phyloP scores from a whole-genome alignment of 257 asterid species.

The Forsythia viridissima region DNA sequence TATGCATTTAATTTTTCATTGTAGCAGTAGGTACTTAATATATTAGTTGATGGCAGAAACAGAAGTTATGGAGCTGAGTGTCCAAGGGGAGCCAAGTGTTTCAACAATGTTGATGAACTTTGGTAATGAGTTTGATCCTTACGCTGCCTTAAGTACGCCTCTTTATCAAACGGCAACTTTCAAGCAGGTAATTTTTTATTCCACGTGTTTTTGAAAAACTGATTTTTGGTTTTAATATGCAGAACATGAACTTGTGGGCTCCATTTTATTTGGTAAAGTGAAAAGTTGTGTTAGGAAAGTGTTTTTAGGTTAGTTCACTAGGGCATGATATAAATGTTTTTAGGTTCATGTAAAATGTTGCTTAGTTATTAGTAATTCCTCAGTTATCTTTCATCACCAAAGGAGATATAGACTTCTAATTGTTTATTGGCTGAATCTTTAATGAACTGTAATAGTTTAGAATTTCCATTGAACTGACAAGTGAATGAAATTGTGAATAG shows the following conservation, averaged over 20 bases:
- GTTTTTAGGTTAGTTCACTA: background rate
- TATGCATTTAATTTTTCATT: background rate
- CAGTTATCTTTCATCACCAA: background rate
- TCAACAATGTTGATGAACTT: conserved; percentile 90
- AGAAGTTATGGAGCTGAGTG: conserved; percentile 30
- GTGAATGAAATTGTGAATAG: background rate
- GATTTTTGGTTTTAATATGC: background rate
- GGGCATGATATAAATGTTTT: background rate
- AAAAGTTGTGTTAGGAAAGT: background rate
- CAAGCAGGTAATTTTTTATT: conserved; percentile 66
- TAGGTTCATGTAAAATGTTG: background rate
- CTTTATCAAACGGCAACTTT: conserved; percentile 97
- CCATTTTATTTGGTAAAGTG: background rate
- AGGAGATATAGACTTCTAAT: background rate
- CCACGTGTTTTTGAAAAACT: background rate
- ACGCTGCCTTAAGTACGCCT: conserved; percentile 84
- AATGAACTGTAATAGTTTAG: background rate
- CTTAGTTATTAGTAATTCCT: background rate
- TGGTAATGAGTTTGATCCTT: conserved; percentile 83
- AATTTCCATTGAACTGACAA: background rate
- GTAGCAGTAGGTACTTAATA: conserved; percentile 5
- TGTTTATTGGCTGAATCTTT: background rate
- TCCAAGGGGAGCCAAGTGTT: conserved; percentile 58
- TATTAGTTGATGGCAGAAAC: conserved; percentile 36
- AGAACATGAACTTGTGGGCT: background rate